Conservation (phyloP, 805 yeast genomes). For the Yueomyces sinensis region DNA sequence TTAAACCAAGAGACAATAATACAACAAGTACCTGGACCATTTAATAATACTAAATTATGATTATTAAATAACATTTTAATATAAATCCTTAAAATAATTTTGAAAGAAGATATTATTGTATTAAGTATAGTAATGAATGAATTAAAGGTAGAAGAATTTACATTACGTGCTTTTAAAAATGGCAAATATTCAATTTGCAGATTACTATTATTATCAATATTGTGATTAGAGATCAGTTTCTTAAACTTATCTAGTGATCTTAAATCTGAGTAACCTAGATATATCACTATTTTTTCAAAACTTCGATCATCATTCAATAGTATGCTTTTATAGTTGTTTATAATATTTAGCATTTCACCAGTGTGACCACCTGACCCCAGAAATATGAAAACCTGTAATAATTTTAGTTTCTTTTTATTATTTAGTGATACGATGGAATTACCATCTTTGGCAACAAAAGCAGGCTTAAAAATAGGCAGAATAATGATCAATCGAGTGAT, state of each 20-base stretch:
- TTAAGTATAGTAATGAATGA: conserved; percentile 24
- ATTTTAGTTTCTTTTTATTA: too few relatives aligned
- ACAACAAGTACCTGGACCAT: conserved; percentile 28
- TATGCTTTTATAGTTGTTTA: conserved; percentile 27
- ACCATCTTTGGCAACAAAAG: not conserved
- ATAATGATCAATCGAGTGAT: not conserved
- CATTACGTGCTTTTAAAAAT: conserved; percentile 25
- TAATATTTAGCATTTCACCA: conserved; percentile 80
- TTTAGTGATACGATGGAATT: too few relatives aligned
- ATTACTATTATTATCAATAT: not conserved
- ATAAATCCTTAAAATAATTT: conserved; percentile 9
- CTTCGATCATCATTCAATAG: conserved; percentile 37
- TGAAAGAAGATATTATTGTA: conserved; percentile 19
- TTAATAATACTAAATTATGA: conserved; percentile 22
- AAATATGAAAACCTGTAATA: conserved; percentile 48
- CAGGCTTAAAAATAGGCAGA: not conserved
- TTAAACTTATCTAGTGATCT: conserved; percentile 29
- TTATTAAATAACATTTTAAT: conserved; percentile 9
- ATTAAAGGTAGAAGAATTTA: conserved; percentile 24
- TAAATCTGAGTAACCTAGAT: conserved; percentile 21
- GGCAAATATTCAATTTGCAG: conserved; percentile 10
- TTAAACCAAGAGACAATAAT: conserved; percentile 19
- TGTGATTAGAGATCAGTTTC: conserved; percentile 3
- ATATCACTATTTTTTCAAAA: too few relatives aligned
- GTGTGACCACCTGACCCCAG: conserved; percentile 96